These are phyloP conservation scores for Sugiyamaella qingdaonensis DNA, from an alignment of 805 yeast genomes.

Conservation along the genomic window DNA sequence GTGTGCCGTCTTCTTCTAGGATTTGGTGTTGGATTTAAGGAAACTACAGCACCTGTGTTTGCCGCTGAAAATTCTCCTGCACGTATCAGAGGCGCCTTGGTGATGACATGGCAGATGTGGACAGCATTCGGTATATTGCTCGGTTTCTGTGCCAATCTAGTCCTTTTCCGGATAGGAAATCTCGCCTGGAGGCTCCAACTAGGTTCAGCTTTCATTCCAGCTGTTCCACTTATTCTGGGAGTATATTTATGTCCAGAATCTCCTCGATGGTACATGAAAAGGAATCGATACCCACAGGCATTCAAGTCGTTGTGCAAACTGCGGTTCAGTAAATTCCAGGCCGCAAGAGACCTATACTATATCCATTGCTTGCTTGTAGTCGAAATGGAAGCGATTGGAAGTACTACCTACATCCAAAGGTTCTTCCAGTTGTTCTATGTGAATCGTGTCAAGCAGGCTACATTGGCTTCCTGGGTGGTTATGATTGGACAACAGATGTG, in stretches of 20 bases:
- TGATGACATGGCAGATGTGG: slow-evolving; percentile 67
- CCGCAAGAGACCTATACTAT: slow-evolving; percentile 61
- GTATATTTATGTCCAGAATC: slow-evolving; percentile 59
- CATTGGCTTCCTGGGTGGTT: slow-evolving; percentile 70
- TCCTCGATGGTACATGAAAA: slow-evolving; percentile 61
- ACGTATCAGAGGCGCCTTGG: slow-evolving; percentile 53
- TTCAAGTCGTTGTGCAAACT: slow-evolving; percentile 45
- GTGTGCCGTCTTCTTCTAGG: slow-evolving; percentile 56
- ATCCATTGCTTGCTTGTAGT: slow-evolving; percentile 49
- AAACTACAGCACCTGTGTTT: slow-evolving; percentile 61
- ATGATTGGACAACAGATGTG: slow-evolving; percentile 90
- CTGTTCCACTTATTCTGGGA: slow-evolving; percentile 45
- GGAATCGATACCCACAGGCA: slow-evolving; percentile 46
- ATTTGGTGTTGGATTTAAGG: slow-evolving; percentile 59
- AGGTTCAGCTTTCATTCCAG: slow-evolving; percentile 57
- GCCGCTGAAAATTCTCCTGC: slow-evolving; percentile 59
- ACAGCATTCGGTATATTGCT: slow-evolving; percentile 66
- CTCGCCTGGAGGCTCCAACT: slow-evolving; percentile 60
- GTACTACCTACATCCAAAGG: slow-evolving; percentile 23
- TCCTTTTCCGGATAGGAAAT: slow-evolving; percentile 61
- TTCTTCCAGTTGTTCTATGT: slow-evolving; percentile 44
- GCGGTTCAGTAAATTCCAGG: slow-evolving; percentile 46
- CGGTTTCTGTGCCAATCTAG: slow-evolving; percentile 55
- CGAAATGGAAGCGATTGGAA: too few species aligned
- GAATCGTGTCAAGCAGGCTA: slow-evolving; percentile 77